A percentile compares a stretch with the other conserved stretches of the same genome.
These are phyloP conservation scores for Drechmeria coniospora DNA, from an alignment of 2,329 filamentous ascomycete genomes.

Conservation along the genomic window DNA sequence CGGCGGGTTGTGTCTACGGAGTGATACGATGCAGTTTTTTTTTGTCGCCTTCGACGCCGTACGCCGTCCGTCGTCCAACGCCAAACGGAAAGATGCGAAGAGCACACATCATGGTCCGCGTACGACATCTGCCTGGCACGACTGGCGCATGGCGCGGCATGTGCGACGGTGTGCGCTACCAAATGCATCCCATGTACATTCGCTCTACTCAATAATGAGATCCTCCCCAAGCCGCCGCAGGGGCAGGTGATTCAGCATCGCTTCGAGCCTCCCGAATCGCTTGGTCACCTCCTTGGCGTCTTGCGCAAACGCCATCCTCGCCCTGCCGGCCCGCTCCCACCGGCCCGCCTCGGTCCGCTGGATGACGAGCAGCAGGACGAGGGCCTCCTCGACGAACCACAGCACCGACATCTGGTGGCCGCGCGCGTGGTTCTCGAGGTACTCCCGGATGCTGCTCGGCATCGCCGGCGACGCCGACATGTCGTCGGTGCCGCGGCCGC, in stretches of 20 bases:
- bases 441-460: constrained; percentile 14
- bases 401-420: constrained; percentile 21
- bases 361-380: constrained; percentile 18
- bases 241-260: constrained; percentile 16
- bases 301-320: constrained; percentile 18
- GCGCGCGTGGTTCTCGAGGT: constrained; percentile 17
- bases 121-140: too few species aligned
- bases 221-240: constrained; percentile 16
- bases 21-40: too few species aligned
- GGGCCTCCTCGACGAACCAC: constrained; percentile 20
- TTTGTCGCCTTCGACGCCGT: too few species aligned
- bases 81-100: too few species aligned
- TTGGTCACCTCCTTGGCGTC: constrained; percentile 17
- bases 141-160: too few species aligned
- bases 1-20: too few species aligned
- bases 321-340: constrained; percentile 20
- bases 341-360: constrained; percentile 9
- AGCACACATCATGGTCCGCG: too few species aligned
- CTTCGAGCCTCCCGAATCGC: constrained; percentile 15
- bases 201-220: constrained; percentile 16
- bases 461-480: neutral
- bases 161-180: too few species aligned
- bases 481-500: constrained; percentile 7
- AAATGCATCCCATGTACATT: neutral
- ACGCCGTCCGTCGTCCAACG: too few species aligned